Evolutionary conservation across 2,329 filamentous ascomycete genomes (phyloP).

Genomic region (Pseudogymnoascus sp.): DNA sequence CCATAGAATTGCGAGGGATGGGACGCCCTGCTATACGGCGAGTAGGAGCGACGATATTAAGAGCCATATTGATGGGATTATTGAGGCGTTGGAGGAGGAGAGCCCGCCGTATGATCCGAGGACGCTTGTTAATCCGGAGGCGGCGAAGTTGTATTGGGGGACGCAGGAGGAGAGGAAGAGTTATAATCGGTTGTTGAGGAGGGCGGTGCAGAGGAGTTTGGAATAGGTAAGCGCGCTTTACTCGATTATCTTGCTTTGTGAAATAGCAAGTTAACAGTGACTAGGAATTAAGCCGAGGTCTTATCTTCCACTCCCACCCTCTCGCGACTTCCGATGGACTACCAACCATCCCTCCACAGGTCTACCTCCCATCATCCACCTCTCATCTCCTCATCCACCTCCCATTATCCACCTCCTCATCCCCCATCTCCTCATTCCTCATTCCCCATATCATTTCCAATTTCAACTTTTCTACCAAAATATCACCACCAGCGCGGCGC

Average conservation of each 20-base stretch:
- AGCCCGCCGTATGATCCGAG: constrained; percentile 82
- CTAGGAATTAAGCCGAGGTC: too few species aligned
- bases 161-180: constrained; percentile 66
- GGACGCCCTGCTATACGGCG: constrained; percentile 74
- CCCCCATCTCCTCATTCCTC: background rate
- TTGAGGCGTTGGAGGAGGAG: constrained; percentile 78
- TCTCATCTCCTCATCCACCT: too few species aligned
- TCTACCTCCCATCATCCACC: background rate
- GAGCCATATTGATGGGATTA: constrained; percentile 75
- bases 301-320: background rate
- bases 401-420: background rate
- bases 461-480: background rate
- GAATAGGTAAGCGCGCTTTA: too few species aligned
- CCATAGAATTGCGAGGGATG: constrained; percentile 71
- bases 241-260: too few species aligned
- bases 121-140: constrained; percentile 77
- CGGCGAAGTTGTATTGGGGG: constrained; percentile 82
- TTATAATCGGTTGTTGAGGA: constrained; percentile 73
- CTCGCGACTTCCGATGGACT: background rate
- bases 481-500: background rate
- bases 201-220: constrained; percentile 63
- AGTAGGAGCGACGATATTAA: constrained; percentile 65
- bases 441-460: background rate
- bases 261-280: background rate
- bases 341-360: background rate